Evolutionary conservation across 2,329 filamentous ascomycete species (phyloP), one percentile per base, ranked within the genome.

Genomic region (Fusarium austroafricanum): DNA sequence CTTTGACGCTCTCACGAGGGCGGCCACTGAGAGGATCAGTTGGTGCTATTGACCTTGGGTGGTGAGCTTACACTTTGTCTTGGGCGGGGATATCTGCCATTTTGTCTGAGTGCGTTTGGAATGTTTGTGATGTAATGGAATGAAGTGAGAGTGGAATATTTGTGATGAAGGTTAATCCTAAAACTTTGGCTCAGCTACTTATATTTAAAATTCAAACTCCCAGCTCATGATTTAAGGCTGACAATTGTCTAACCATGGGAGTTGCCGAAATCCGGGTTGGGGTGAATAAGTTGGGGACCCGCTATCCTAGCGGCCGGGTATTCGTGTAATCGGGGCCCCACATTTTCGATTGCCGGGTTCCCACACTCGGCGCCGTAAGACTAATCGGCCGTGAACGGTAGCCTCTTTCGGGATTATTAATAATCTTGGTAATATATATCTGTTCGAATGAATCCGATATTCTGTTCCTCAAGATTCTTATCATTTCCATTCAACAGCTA

Each of bases 21-120:
- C 81, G 56, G 35, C 31, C 37, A 2, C 66, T 69, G 0, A 3
- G 1, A 0, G 0, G 0, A 5, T 67, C 10, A 67, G 28, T 1
- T 2, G 1, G 2, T 15, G 10, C 0, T 1, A 11, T 0, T 2
- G 1, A 2, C 1, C 0, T 2, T 6, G 4, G 4, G 0, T 14
- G 1, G 1, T 2, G 2, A 1, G 14, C 14, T 1, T 37, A 52
- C 62, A 28, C 37, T 0, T 38, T 33, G 3, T 44, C n/a, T 3
- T 67, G 23, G 5, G 9, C 23, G 5, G 9, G 2, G 1, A 4
- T 28, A 2, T 38, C 29, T 2, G 35, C 4, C 57, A 62, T 56
- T 3, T 7, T 62, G 14, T 20, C 4, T 1, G 0, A 1, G 6
- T 9, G 11, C 10, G 28, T 12, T 15, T 0, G 1, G 2, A 10